These are phyloP conservation scores for Mycena maculata DNA, from an alignment of 768 basidiomycete genomes.

Conservation along the genomic window DNA sequence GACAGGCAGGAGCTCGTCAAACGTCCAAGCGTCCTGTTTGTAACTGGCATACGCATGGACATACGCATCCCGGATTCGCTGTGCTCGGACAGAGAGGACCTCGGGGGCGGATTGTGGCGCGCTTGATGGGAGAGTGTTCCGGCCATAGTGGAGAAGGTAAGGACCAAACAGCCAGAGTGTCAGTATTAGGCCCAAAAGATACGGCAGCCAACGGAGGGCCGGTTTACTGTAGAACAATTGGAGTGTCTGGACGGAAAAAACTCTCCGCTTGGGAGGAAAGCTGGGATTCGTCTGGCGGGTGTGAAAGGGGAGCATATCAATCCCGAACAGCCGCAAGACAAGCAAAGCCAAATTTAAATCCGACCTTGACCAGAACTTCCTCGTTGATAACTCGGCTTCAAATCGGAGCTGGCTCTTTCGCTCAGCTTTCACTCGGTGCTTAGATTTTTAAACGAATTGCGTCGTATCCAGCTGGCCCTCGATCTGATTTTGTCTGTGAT, in stretches of 20 bases:
- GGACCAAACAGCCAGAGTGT: conserved; percentile 30
- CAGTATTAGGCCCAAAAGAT: conserved; percentile 21
- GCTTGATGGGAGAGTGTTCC: conserved; percentile 3
- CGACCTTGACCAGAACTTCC: too few species aligned
- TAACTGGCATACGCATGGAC: conserved; percentile 69
- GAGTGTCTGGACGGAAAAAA: conserved; percentile 25
- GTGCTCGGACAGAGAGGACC: conserved; percentile 23
- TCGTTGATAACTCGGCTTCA: too few species aligned
- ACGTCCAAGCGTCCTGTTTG: conserved; percentile 57
- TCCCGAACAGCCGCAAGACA: background rate
- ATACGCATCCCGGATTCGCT: conserved; percentile 61
- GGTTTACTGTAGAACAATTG: conserved; percentile 29
- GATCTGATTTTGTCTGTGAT: too few species aligned
- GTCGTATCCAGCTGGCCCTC: too few species aligned
- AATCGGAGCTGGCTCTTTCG: too few species aligned
- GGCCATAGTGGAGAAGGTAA: conserved; percentile 20
- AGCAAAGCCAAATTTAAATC: background rate
- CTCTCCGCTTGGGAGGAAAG: conserved; percentile 20
- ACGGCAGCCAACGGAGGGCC: conserved; percentile 29
- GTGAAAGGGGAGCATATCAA: conserved; percentile 32
- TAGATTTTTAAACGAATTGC: too few species aligned
- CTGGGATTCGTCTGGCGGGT: conserved; percentile 20
- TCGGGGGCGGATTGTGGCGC: background rate
- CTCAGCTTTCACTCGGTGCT: too few species aligned
- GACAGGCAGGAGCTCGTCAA: conserved; percentile 64